phyloP scores from a whole-genome alignment of 768 basidiomycete species.

The Pleurotus cornucopiae region DNA sequence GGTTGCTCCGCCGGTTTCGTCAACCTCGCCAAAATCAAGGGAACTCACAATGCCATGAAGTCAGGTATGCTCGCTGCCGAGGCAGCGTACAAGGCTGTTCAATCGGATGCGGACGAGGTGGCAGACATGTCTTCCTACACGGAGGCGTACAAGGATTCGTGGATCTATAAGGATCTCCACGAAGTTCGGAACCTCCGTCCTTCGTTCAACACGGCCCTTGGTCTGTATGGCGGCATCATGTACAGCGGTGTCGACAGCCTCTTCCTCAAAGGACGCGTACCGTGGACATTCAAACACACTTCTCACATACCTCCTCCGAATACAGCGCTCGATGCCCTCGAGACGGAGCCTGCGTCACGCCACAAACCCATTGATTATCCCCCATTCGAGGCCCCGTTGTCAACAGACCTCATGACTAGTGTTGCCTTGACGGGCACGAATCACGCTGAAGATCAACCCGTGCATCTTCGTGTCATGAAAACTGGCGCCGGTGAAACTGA shows the following conservation, averaged over 20 bases:
- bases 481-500: slow-evolving; percentile 23
- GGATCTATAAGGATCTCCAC: slow-evolving; percentile 82
- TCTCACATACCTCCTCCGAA: slow-evolving; percentile 2
- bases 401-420: slow-evolving; percentile 90
- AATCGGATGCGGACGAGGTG: slow-evolving; percentile 20
- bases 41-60: slow-evolving; percentile 99
- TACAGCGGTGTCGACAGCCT: slow-evolving; percentile 90
- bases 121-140: slow-evolving; percentile 77
- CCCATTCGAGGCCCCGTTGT: slow-evolving; percentile 80
- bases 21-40: slow-evolving; percentile 97
- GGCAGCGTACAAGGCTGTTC: slow-evolving; percentile 66
- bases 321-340: slow-evolving; percentile 47
- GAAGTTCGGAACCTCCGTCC: slow-evolving; percentile 92
- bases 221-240: slow-evolving; percentile 80
- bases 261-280: slow-evolving; percentile 77
- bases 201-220: slow-evolving; percentile 76
- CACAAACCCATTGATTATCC: slow-evolving; percentile 84
- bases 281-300: slow-evolving; percentile 78
- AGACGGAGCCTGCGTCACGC: slow-evolving; percentile 63
- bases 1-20: slow-evolving; percentile 96
- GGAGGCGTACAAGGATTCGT: slow-evolving; percentile 62
- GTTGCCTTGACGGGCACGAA: slow-evolving; percentile 90
- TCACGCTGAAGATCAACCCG: slow-evolving; percentile 93
- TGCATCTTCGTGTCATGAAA: slow-evolving; percentile 72
- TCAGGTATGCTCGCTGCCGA: slow-evolving; percentile 97